phyloP scores from a whole-genome alignment of 1,284 basidiomycete species.

The Tilletiopsis washingtonensis region DNA sequence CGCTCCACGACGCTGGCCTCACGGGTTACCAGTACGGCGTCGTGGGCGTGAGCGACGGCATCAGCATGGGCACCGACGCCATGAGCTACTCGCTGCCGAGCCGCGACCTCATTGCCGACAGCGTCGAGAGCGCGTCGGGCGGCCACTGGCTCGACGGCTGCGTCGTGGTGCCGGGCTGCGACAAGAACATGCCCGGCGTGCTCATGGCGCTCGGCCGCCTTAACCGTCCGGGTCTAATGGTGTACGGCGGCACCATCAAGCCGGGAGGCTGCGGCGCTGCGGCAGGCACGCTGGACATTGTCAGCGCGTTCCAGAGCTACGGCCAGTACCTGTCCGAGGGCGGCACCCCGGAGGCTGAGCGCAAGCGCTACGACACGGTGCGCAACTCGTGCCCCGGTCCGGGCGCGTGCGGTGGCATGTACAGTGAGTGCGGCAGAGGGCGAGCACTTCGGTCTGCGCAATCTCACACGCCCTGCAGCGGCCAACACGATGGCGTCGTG shows the following conservation, averaged over 20 bases:
- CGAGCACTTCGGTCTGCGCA: not conserved
- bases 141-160: slow-evolving; percentile 46
- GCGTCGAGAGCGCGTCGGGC: slow-evolving; percentile 41
- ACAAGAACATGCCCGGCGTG: slow-evolving; percentile 48
- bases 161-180: slow-evolving; percentile 45
- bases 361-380: slow-evolving; percentile 41
- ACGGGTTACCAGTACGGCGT: slow-evolving; percentile 46
- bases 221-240: slow-evolving; percentile 46
- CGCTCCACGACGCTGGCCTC: slow-evolving; percentile 36
- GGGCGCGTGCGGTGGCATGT: slow-evolving; percentile 47
- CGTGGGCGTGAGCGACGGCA: slow-evolving; percentile 46
- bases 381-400: slow-evolving; percentile 43
- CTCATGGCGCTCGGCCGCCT: slow-evolving; percentile 45
- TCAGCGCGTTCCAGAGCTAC: slow-evolving; percentile 45
- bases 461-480: slow-evolving; percentile 8
- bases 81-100: slow-evolving; percentile 46
- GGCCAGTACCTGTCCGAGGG: slow-evolving; percentile 44
- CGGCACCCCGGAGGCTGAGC: slow-evolving; percentile 38
- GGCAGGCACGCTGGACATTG: slow-evolving; percentile 40
- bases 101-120: slow-evolving; percentile 44
- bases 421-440: slow-evolving; percentile 11
- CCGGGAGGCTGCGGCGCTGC: slow-evolving; percentile 35
- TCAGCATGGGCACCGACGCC: slow-evolving; percentile 45
- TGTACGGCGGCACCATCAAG: slow-evolving; percentile 46
- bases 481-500: slow-evolving; percentile 47